Evolutionary conservation across 257 asterid species (phyloP).

Genomic region (Ilex aquifolium): DNA sequence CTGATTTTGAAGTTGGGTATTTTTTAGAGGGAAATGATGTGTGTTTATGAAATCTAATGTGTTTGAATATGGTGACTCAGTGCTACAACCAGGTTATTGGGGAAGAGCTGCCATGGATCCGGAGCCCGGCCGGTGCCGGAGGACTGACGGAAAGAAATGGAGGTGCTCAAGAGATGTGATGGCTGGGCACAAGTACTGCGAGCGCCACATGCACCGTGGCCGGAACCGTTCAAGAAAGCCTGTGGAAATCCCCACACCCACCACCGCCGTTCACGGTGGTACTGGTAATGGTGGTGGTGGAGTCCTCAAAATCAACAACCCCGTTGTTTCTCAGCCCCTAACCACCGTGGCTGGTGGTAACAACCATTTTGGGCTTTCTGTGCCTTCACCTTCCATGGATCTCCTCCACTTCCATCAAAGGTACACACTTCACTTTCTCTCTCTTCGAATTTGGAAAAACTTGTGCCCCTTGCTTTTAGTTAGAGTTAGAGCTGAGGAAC

Average conservation of each 20-base stretch:
- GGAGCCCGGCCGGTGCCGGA: constrained; percentile 94
- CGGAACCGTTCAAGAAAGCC: constrained; percentile 99
- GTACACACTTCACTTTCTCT: constrained; percentile 21
- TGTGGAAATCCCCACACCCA: constrained; percentile 82
- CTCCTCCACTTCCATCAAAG: constrained; percentile 57
- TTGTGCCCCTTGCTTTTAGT: no score
- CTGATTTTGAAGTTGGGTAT: no score
- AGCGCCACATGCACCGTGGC: constrained; percentile 94
- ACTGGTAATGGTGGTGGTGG: constrained; percentile 4
- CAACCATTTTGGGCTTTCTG: constrained; percentile 38
- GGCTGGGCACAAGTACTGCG: constrained; percentile 84
- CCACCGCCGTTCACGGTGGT: neutral
- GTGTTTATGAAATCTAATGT: neutral
- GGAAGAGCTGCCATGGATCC: constrained; percentile 86
- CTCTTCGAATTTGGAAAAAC: neutral
- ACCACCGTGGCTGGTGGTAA: constrained; percentile 9
- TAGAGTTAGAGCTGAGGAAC: no score
- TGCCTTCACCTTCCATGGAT: constrained; percentile 56
- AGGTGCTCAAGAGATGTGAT: constrained; percentile 92
- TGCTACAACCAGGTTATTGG: constrained; percentile 82
- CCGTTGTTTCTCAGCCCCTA: constrained; percentile 9
- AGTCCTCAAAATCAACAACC: constrained; percentile 11
- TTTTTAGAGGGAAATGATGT: no score
- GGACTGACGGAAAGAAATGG: constrained; percentile 98
- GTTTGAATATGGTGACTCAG: constrained; percentile 17